Conservation (phyloP, 2,329 filamentous ascomycete genomes). For the Sporothrix phasma region DNA sequence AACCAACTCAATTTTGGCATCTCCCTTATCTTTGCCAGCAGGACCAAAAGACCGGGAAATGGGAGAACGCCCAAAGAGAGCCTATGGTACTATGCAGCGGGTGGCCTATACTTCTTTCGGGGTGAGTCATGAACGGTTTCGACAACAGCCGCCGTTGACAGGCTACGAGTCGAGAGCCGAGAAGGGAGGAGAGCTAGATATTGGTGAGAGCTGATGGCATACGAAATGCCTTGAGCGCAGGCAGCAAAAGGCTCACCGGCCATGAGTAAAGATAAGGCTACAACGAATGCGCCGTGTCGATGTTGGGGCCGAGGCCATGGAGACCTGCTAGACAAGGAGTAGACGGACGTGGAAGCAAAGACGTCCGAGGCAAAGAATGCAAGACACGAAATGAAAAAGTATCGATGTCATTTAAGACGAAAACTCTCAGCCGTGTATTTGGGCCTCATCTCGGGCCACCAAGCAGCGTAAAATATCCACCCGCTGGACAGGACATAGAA, state of each 20-base stretch:
- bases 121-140: not conserved
- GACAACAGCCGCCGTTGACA: not conserved
- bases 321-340: too few relatives aligned
- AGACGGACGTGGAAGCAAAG: not conserved
- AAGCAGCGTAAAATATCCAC: not conserved
- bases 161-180: not conserved
- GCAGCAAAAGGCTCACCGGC: not conserved
- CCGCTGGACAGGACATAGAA: not conserved
- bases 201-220: too few relatives aligned
- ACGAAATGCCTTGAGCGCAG: too few relatives aligned
- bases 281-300: not conserved
- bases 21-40: too few relatives aligned
- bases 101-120: not conserved
- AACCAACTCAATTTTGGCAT: too few relatives aligned
- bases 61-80: not conserved
- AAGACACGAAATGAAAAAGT: not conserved
- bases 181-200: too few relatives aligned
- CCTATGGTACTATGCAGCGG: not conserved
- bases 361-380: not conserved
- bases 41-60: not conserved
- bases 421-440: slow-evolving; percentile 5
- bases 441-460: slow-evolving; percentile 4
- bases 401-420: too few relatives aligned
- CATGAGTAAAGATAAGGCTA: not conserved
- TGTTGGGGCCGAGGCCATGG: not conserved